Conservation (phyloP, 768 basidiomycete species). For the Auricularia heimuer region DNA sequence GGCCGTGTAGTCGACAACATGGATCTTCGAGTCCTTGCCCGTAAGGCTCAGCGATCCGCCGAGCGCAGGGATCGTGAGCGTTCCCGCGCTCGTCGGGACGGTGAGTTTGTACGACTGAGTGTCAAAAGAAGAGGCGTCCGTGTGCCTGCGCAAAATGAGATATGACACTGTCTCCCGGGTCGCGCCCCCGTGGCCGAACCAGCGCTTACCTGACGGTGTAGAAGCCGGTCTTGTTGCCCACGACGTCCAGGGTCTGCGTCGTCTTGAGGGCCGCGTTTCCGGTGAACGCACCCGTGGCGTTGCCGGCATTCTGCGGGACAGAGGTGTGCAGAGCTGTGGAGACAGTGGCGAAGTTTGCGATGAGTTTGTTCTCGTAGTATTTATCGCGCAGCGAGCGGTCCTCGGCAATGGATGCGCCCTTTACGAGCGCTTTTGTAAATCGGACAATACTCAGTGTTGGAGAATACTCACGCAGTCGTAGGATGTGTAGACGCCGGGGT, state of each 20-base stretch:
- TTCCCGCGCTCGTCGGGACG: constrained; percentile 31
- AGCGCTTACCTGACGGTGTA: constrained; percentile 42
- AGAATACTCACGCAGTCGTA: constrained; percentile 21
- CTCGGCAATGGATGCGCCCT: constrained; percentile 19
- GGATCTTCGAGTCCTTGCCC: constrained; percentile 18
- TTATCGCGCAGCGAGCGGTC: constrained; percentile 18
- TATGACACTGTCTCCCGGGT: too few relatives aligned
- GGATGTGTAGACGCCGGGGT: constrained; percentile 45
- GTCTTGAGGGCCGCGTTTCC: constrained; percentile 13
- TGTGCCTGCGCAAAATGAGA: neutral
- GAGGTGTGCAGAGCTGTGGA: constrained; percentile 17
- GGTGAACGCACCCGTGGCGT: constrained; percentile 11
- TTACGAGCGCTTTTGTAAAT: constrained; percentile 38
- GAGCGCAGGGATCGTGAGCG: constrained; percentile 12
- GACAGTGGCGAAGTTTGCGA: constrained; percentile 18
- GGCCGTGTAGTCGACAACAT: constrained; percentile 18
- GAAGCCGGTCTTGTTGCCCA: constrained; percentile 38
- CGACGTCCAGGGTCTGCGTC: constrained; percentile 5
- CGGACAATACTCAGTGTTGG: neutral
- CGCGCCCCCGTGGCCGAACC: too few relatives aligned
- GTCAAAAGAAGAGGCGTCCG: constrained; percentile 1
- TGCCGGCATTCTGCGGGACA: constrained; percentile 9
- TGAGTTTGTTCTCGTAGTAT: constrained; percentile 22
- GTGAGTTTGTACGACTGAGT: constrained; percentile 10
- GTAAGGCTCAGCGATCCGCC: constrained; percentile 11